phyloP scores from a whole-genome alignment of 2,329 filamentous ascomycete genomes.

The Cadophora gregata region DNA sequence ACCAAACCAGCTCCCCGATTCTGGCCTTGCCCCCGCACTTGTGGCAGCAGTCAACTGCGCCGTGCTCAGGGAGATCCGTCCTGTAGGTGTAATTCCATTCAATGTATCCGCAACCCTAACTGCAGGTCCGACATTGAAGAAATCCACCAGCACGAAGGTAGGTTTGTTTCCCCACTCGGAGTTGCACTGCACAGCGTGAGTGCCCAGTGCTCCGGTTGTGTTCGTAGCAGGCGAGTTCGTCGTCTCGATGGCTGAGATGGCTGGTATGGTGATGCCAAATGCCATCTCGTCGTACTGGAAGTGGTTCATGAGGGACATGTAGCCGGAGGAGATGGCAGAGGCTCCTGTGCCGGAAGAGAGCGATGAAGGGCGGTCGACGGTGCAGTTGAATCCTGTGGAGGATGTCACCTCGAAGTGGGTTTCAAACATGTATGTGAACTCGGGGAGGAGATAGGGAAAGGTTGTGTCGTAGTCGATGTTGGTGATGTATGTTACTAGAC shows the following conservation, averaged over 20 bases:
- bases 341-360: conserved; percentile 51
- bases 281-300: conserved; percentile 68
- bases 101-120: conserved; percentile 72
- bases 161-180: conserved; percentile 66
- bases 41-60: conserved; percentile 32
- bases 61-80: conserved; percentile 37
- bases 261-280: conserved; percentile 64
- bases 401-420: conserved; percentile 70
- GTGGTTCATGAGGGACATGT: conserved; percentile 80
- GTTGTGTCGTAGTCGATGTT: conserved; percentile 51
- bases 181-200: conserved; percentile 60
- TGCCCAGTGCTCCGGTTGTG: conserved; percentile 58
- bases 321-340: conserved; percentile 60
- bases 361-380: conserved; percentile 66
- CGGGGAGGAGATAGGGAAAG: conserved; percentile 65
- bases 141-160: conserved; percentile 81
- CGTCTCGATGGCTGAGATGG: conserved; percentile 61
- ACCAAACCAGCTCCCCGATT: conserved; percentile 17
- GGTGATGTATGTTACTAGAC: conserved; percentile 74
- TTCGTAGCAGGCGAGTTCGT: conserved; percentile 69
- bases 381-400: conserved; percentile 73
- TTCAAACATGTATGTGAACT: conserved; percentile 75
- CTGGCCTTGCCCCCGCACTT: conserved; percentile 15
- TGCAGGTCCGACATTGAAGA: conserved; percentile 75
- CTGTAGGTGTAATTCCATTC: conserved; percentile 57